phyloP scores from a whole-genome alignment of 495 filamentous ascomycete species.

The Sordaria brevicollis region DNA sequence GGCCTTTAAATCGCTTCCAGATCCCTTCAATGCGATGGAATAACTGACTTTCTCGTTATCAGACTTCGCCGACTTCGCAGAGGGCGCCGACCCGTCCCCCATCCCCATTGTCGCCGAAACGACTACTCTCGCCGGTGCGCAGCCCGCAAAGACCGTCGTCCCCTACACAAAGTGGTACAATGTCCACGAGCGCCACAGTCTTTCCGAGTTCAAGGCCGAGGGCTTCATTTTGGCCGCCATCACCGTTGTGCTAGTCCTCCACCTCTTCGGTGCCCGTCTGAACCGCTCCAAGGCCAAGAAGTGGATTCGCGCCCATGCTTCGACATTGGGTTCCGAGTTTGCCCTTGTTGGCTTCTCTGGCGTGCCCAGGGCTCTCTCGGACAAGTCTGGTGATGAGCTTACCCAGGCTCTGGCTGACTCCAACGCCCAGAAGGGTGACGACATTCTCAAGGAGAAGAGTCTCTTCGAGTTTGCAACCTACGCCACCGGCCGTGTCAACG shows the following conservation, averaged over 20 bases:
- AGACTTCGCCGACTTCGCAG: constrained; percentile 77
- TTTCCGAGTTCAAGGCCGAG: constrained; percentile 78
- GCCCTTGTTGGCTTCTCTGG: constrained; percentile 73
- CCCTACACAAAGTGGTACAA: constrained; percentile 95
- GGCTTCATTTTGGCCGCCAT: constrained; percentile 70
- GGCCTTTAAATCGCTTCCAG: not conserved
- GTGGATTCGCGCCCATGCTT: constrained; percentile 69
- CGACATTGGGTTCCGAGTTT: constrained; percentile 69
- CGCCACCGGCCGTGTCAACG: constrained; percentile 87
- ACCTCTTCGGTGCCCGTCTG: constrained; percentile 69
- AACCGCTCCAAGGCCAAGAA: constrained; percentile 71
- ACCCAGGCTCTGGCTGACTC: constrained; percentile 17
- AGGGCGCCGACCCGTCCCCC: constrained; percentile 54
- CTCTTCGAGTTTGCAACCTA: constrained; percentile 78
- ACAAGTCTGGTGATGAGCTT: constrained; percentile 32
- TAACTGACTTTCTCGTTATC: constrained; percentile 2
- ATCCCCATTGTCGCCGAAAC: constrained; percentile 17
- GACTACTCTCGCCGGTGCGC: constrained; percentile 28
- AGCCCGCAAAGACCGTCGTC: constrained; percentile 37
- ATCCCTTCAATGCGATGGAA: not conserved
- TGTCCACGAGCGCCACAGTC: constrained; percentile 76
- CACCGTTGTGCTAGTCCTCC: constrained; percentile 60
- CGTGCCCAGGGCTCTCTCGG: constrained; percentile 25
- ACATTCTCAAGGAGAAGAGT: constrained; percentile 69
- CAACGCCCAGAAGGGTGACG: constrained; percentile 38